phyloP scores from a whole-genome alignment of 805 yeast genomes.

The Candida qinlingensis region DNA sequence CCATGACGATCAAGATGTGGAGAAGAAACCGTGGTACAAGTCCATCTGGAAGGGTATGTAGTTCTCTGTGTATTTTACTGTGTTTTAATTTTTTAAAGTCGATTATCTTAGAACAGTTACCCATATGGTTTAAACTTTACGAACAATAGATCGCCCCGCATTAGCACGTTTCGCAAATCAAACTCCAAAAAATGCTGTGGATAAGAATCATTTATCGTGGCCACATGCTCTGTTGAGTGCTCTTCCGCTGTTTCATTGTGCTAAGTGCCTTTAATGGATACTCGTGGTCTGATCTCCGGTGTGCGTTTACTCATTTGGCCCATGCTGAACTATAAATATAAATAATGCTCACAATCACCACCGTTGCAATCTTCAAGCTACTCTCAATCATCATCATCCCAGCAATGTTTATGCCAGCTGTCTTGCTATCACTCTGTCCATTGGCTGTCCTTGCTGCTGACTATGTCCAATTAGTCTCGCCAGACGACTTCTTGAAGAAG shows the following conservation, averaged over 20 bases:
- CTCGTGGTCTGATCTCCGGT: background rate
- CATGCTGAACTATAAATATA: background rate
- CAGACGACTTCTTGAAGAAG: conserved; percentile 13
- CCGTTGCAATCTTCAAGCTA: background rate
- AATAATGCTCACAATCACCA: background rate
- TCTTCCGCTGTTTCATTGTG: too few species aligned
- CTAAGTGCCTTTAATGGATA: too few species aligned
- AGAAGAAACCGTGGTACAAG: conserved; percentile 12
- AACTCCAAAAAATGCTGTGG: too few species aligned
- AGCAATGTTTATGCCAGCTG: conserved; percentile 1
- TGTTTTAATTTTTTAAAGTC: too few species aligned
- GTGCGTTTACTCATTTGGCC: background rate
- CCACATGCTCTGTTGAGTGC: too few species aligned
- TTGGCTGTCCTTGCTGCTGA: background rate
- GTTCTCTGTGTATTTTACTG: background rate
- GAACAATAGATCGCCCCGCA: too few species aligned
- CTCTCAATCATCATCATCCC: background rate
- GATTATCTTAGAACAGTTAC: too few species aligned
- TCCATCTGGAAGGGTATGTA: conserved; percentile 7
- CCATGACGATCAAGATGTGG: background rate
- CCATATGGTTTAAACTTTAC: too few species aligned
- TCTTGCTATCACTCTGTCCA: background rate
- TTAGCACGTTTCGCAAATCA: too few species aligned
- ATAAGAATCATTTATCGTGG: too few species aligned
- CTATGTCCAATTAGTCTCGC: conserved; percentile 14